Conservation (phyloP, 805 yeast species). For the Candida boleticola region DNA sequence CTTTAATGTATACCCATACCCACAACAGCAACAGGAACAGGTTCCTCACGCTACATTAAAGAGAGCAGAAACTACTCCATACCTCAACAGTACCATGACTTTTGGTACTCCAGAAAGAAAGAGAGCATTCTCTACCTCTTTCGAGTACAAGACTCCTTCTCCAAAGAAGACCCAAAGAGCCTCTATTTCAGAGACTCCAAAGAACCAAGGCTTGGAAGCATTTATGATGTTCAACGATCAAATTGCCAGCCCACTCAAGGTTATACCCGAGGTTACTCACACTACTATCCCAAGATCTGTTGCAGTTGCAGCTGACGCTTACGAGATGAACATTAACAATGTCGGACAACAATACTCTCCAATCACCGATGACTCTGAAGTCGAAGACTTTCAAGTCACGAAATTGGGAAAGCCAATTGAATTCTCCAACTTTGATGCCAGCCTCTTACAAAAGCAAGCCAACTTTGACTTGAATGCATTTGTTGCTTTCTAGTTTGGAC, state of each 20-base stretch:
- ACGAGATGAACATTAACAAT: background rate
- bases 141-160: slow-evolving; percentile 6
- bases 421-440: slow-evolving; percentile 11
- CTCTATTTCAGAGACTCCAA: slow-evolving; percentile 1
- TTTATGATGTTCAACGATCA: slow-evolving; percentile 27
- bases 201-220: slow-evolving; percentile 23
- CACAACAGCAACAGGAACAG: slow-evolving; percentile 11
- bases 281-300: slow-evolving; percentile 3
- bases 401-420: slow-evolving; percentile 11
- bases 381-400: slow-evolving; percentile 12
- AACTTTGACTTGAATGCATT: slow-evolving; percentile 28
- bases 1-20: slow-evolving; percentile 3
- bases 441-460: slow-evolving; percentile 19
- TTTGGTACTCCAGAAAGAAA: slow-evolving; percentile 8
- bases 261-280: slow-evolving; percentile 6
- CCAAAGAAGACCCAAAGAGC: slow-evolving; percentile 4
- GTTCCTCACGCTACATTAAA: slow-evolving; percentile 20
- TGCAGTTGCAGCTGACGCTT: slow-evolving; percentile 3
- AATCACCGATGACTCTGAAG: slow-evolving; percentile 20
- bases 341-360: slow-evolving; percentile 15
- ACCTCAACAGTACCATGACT: slow-evolving; percentile 9
- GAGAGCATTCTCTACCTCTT: slow-evolving; percentile 2
- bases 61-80: slow-evolving; percentile 26
- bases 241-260: slow-evolving; percentile 11
- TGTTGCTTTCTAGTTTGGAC: slow-evolving; percentile 12